Percentiles rank a stretch among this genome's conserved stretches.
Evolutionary conservation across 2,329 filamentous ascomycete genomes (phyloP).

Genomic region (Talaromyces amestolkiae): DNA sequence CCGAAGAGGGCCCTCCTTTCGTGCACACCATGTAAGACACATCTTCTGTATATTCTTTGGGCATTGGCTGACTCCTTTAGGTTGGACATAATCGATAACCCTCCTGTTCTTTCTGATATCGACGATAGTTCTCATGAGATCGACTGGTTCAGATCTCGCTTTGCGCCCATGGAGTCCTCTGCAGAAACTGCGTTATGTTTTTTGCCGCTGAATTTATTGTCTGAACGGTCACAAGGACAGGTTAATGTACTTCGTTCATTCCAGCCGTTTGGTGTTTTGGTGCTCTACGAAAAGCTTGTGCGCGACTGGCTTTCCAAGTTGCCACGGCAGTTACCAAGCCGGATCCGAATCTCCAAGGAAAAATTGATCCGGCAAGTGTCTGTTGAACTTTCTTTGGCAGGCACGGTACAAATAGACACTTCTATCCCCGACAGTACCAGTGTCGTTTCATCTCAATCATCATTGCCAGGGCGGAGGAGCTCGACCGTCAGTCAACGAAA

Average conservation of each 20-base stretch:
- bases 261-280: conserved; percentile 23
- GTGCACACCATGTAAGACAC: conserved; percentile 33
- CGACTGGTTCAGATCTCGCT: conserved; percentile 26
- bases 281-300: conserved; percentile 37
- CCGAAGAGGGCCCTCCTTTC: conserved; percentile 16
- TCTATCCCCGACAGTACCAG: neutral
- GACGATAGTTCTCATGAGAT: conserved; percentile 36
- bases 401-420: conserved; percentile 27
- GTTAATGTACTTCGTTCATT: conserved; percentile 20
- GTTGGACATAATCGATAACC: conserved; percentile 31
- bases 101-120: conserved; percentile 35
- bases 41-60: neutral
- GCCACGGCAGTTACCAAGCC: conserved; percentile 33
- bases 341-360: conserved; percentile 40
- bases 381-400: conserved; percentile 37
- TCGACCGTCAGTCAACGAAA: neutral
- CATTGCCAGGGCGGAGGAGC: neutral
- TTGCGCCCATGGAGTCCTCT: conserved; percentile 9
- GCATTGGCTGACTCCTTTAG: conserved; percentile 24
- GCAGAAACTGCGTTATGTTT: conserved; percentile 21
- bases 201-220: conserved; percentile 23
- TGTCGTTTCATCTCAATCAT: conserved; percentile 6
- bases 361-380: conserved; percentile 36
- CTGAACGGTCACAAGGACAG: neutral
- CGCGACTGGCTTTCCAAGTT: conserved; percentile 38